These are phyloP conservation scores for Pouteria glomerata DNA, from an alignment of 148 eudicot species.

Conservation along the genomic window DNA sequence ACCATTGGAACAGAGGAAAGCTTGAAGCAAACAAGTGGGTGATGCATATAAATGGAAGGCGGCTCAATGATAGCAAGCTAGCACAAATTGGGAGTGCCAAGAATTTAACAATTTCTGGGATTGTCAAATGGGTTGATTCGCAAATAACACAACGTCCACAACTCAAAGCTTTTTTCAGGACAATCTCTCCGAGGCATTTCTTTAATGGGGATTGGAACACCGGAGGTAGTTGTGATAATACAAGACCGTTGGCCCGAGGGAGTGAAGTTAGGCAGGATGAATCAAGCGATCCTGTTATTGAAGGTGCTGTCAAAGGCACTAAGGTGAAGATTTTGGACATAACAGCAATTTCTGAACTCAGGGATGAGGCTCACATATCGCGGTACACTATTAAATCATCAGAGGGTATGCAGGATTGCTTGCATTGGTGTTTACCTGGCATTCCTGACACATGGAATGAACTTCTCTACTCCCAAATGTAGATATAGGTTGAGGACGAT, in stretches of 20 bases:
- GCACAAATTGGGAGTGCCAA: constrained; percentile 51
- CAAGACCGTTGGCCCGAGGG: constrained; percentile 47
- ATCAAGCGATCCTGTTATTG: constrained; percentile 47
- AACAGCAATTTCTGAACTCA: constrained; percentile 49
- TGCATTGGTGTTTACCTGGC: constrained; percentile 73
- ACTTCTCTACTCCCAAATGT: constrained; percentile 46
- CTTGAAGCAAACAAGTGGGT: constrained; percentile 58
- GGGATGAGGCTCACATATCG: constrained; percentile 67
- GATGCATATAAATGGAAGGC: constrained; percentile 51
- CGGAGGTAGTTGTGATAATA: constrained; percentile 60
- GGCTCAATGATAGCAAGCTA: constrained; percentile 28
- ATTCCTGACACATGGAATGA: constrained; percentile 68
- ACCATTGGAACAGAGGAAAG: constrained; percentile 63
- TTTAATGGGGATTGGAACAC: constrained; percentile 64
- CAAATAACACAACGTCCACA: constrained; percentile 36
- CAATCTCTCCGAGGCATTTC: constrained; percentile 62
- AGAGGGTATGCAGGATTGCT: constrained; percentile 47
- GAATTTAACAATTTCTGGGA: constrained; percentile 40
- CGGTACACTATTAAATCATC: constrained; percentile 41
- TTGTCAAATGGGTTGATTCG: constrained; percentile 47
- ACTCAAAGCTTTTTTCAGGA: constrained; percentile 51
- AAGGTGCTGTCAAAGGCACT: constrained; percentile 51
- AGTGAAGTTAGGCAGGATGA: constrained; percentile 41
- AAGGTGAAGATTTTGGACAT: constrained; percentile 44
- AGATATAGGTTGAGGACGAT: too few relatives aligned